A percentile compares a stretch with the other conserved stretches of the same genome.
Evolutionary conservation across 1,284 basidiomycete genomes (phyloP).

Genomic region (Sporisorium sorghi): DNA sequence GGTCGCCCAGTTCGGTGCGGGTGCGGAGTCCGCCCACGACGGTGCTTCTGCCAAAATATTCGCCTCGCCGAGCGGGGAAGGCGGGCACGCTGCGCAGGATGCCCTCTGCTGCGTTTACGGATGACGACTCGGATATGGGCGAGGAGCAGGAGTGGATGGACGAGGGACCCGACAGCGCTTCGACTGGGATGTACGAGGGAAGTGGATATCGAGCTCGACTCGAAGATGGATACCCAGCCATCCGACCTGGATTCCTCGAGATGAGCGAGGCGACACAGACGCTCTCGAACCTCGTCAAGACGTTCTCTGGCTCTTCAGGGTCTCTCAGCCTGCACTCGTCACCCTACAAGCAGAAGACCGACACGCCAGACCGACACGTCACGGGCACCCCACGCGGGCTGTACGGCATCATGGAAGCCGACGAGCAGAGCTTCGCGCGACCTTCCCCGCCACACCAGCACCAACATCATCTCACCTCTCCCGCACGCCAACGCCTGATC

Average conservation of each 20-base stretch:
- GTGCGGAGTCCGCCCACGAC: constrained; percentile 25
- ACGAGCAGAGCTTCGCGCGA: constrained; percentile 3
- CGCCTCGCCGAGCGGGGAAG: constrained; percentile 11
- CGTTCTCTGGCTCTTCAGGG: constrained; percentile 23
- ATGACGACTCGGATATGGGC: constrained; percentile 13
- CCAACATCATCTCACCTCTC: neutral
- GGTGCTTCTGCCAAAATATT: constrained; percentile 24
- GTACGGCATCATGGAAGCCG: constrained; percentile 33
- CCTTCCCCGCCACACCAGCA: neutral
- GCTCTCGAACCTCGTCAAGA: constrained; percentile 31
- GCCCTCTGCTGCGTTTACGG: constrained; percentile 16
- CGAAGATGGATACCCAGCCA: constrained; percentile 9
- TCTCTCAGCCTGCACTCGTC: constrained; percentile 26
- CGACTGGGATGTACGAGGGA: neutral
- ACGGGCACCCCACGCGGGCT: constrained; percentile 11
- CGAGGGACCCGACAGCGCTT: constrained; percentile 2
- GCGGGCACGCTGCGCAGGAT: constrained; percentile 2
- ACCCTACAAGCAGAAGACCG: constrained; percentile 18
- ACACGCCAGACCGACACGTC: constrained; percentile 6
- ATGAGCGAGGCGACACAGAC: constrained; percentile 38
- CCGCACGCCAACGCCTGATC: constrained; percentile 12
- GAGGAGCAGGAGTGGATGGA: constrained; percentile 43
- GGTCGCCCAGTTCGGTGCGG: constrained; percentile 13
- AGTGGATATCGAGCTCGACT: constrained; percentile 6
- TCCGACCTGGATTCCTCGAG: constrained; percentile 38